A percentile compares a stretch with the other conserved stretches of the same genome.
Conservation (phyloP, 2,329 filamentous ascomycete genomes). For the Hymenoscyphus salicellus region DNA sequence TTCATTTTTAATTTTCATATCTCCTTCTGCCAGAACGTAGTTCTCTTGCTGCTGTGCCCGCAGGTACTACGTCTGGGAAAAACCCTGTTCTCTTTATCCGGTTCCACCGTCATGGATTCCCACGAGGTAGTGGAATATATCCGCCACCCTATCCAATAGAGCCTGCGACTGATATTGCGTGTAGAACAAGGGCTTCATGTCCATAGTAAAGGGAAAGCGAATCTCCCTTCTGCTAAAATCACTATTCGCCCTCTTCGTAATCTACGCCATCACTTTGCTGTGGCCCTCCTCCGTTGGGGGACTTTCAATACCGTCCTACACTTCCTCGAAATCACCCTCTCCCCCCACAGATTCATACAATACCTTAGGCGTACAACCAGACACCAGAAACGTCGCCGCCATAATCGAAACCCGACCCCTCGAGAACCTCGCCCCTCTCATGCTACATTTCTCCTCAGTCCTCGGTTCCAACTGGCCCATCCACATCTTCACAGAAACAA, state of each 20-base stretch:
- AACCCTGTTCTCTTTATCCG: neutral
- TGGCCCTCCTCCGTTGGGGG: neutral
- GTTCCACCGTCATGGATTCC: neutral
- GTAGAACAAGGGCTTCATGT: neutral
- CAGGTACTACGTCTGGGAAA: neutral
- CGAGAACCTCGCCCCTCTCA: slow-evolving; percentile 34
- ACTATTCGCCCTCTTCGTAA: neutral
- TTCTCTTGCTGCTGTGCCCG: neutral
- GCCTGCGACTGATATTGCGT: neutral
- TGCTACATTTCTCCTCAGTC: slow-evolving; percentile 39
- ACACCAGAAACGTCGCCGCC: slow-evolving; percentile 28
- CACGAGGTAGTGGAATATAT: neutral
- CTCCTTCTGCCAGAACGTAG: neutral
- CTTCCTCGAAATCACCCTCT: neutral
- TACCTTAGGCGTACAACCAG: neutral
- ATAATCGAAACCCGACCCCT: slow-evolving; percentile 37
- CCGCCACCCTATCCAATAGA: neutral
- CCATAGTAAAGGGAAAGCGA: neutral
- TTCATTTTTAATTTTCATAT: neutral
- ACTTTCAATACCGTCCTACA: neutral
- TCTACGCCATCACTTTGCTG: neutral
- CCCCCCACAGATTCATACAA: neutral
- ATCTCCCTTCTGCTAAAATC: neutral
- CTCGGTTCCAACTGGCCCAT: slow-evolving; percentile 44
- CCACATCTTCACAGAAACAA: slow-evolving; percentile 38